These are phyloP conservation scores for Smallanthus sonchifolius DNA, from an alignment of 129 eudicot genomes.

Conservation along the genomic window DNA sequence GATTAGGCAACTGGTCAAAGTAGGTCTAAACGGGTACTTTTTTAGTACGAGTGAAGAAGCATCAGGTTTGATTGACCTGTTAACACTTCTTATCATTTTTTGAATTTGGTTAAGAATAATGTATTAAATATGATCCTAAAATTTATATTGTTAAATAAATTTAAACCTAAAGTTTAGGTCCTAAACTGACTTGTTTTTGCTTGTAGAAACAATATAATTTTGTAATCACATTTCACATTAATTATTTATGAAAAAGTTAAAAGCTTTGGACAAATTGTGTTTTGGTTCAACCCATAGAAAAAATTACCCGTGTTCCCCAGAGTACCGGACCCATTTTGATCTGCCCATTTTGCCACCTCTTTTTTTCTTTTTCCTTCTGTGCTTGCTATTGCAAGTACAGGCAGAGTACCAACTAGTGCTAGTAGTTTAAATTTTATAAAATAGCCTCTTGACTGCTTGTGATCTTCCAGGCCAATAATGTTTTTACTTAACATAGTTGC, in stretches of 20 bases:
- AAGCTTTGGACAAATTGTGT: background rate
- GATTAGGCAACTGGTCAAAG: background rate
- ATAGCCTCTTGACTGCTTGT: background rate
- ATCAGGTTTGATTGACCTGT: background rate
- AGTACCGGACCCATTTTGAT: too few species aligned
- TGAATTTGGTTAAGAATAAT: background rate
- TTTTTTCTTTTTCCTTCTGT: background rate
- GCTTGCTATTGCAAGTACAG: slow-evolving; percentile 3
- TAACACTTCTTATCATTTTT: background rate
- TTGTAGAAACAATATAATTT: background rate
- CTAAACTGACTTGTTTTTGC: background rate
- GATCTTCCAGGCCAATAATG: background rate
- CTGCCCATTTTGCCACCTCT: background rate
- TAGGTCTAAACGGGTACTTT: background rate
- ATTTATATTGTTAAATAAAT: background rate
- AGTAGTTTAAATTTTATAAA: background rate
- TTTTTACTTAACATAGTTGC: background rate
- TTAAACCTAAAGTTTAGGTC: background rate
- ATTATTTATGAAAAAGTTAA: background rate
- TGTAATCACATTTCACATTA: background rate
- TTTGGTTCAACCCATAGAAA: background rate
- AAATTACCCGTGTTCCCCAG: background rate
- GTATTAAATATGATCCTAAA: background rate
- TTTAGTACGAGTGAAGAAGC: background rate
- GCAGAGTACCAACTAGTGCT: background rate